Percentiles rank a stretch among this genome's conserved stretches.
These are phyloP conservation scores for Blastomyces gilchristii DNA, from an alignment of 2,329 filamentous ascomycete genomes.

Conservation along the genomic window DNA sequence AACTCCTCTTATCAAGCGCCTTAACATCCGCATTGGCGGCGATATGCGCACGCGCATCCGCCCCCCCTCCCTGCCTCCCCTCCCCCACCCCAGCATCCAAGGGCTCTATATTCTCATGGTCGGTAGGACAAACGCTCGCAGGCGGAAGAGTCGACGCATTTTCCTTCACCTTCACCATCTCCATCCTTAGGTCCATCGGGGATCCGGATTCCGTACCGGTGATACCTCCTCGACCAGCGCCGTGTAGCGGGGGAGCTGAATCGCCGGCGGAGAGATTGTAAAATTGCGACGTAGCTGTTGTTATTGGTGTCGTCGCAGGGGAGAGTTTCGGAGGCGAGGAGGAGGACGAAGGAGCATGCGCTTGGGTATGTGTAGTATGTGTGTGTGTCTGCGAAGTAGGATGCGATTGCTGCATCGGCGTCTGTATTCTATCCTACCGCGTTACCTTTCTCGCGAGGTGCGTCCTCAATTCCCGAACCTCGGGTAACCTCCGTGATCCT, in stretches of 20 bases:
- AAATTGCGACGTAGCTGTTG: neutral
- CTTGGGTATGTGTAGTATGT: neutral
- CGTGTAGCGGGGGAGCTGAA: neutral
- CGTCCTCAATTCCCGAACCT: slow-evolving; percentile 9
- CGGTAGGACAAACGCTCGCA: slow-evolving; percentile 3
- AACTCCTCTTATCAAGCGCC: slow-evolving; percentile 51
- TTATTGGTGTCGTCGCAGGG: neutral
- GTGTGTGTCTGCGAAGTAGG: neutral
- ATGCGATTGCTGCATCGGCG: neutral
- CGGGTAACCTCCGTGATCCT: slow-evolving; percentile 8
- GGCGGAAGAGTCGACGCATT: neutral
- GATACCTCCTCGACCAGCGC: neutral
- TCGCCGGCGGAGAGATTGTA: neutral
- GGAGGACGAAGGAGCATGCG: neutral
- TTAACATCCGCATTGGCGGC: slow-evolving; percentile 22
- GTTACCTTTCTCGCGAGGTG: neutral
- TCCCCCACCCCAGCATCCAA: neutral
- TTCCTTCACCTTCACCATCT: neutral
- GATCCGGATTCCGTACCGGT: neutral
- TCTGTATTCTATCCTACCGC: neutral
- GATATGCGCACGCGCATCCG: neutral
- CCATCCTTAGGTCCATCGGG: neutral
- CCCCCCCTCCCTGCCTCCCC: neutral
- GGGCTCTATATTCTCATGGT: slow-evolving; percentile 5
- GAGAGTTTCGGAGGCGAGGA: no score